Evolutionary conservation across 192 early-diverging fungal genomes (phyloP).

Genomic region (Haplosporangium gracile): DNA sequence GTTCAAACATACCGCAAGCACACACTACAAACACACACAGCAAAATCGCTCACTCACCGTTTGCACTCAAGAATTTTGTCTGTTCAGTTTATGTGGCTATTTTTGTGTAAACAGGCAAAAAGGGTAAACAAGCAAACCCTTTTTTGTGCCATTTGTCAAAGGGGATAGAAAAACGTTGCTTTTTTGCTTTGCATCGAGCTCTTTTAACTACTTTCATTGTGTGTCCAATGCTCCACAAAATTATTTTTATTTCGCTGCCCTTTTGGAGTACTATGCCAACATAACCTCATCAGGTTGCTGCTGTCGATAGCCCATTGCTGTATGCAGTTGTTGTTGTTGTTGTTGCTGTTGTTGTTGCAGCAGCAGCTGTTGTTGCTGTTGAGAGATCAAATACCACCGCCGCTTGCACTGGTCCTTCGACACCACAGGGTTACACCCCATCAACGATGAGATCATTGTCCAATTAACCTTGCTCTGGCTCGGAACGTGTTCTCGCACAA

Average conservation of each 20-base stretch:
- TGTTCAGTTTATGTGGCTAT: too few relatives aligned
- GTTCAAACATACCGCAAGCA: too few relatives aligned
- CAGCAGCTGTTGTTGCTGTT: conserved; percentile 9
- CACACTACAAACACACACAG: too few relatives aligned
- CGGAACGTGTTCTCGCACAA: conserved; percentile 24
- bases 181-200: too few relatives aligned
- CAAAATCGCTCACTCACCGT: too few relatives aligned
- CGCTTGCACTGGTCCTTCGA: conserved; percentile 44
- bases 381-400: conserved; percentile 44
- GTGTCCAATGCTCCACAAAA: neutral
- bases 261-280: neutral
- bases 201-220: too few relatives aligned
- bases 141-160: too few relatives aligned
- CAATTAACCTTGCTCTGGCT: conserved; percentile 37
- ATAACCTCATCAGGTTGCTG: neutral
- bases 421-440: conserved; percentile 25
- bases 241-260: neutral
- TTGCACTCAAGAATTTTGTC: too few relatives aligned
- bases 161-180: too few relatives aligned
- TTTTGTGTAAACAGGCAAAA: too few relatives aligned
- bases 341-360: neutral
- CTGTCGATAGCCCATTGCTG: neutral
- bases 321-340: neutral
- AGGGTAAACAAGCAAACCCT: too few relatives aligned
- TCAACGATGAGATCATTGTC: conserved; percentile 26